Conservation (phyloP, 306 rosid species). For the Adenanthera pavonina region DNA sequence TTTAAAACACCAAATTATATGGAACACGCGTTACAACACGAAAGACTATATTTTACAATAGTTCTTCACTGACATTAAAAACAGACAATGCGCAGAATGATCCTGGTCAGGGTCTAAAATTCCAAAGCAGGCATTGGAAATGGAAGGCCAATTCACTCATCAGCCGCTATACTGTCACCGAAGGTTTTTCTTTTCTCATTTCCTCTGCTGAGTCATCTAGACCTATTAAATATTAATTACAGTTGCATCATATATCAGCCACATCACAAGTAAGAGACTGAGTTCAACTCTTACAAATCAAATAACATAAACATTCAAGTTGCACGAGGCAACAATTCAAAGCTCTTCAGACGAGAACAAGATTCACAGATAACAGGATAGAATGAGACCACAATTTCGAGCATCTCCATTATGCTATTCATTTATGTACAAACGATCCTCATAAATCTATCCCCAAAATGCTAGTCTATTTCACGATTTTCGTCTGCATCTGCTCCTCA, state of each 20-base stretch:
- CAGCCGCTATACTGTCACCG: conserved; percentile 13
- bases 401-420: conserved; percentile 38
- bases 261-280: conserved; percentile 35
- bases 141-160: conserved; percentile 6
- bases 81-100: background rate
- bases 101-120: conserved; percentile 2
- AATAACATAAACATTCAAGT: conserved; percentile 23
- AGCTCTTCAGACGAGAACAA: conserved; percentile 41
- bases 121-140: background rate
- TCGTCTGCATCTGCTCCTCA: conserved; percentile 33
- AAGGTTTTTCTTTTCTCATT: background rate
- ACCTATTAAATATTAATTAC: conserved; percentile 25
- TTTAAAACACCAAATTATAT: background rate
- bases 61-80: conserved; percentile 1
- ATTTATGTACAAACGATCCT: conserved; percentile 41
- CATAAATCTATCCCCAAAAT: conserved; percentile 31
- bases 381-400: conserved; percentile 27
- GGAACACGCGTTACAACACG: background rate
- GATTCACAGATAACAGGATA: conserved; percentile 36
- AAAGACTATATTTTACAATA: conserved; percentile 18
- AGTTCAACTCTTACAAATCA: conserved; percentile 29
- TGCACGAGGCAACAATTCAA: conserved; percentile 33
- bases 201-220: conserved; percentile 24
- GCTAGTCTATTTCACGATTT: conserved; percentile 30
- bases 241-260: conserved; percentile 41